phyloP scores from a whole-genome alignment of 257 asterid genomes.

The Gentiana straminea region DNA sequence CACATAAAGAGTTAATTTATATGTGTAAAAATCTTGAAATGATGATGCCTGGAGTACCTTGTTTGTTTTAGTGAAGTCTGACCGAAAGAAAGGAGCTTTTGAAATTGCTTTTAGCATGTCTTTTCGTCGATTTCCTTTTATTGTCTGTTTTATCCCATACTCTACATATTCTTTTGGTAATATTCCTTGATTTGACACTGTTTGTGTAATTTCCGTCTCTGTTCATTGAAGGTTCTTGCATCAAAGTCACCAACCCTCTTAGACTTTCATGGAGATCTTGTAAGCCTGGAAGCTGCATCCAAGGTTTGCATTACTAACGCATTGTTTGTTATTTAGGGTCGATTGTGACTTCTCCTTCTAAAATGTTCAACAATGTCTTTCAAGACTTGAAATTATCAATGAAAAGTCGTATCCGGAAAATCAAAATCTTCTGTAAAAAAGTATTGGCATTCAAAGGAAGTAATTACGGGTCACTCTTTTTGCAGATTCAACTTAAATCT shows the following conservation, averaged over 20 bases:
- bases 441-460: background rate
- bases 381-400: background rate
- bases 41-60: too few species aligned
- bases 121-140: background rate
- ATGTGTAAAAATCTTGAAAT: too few species aligned
- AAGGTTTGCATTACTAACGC: slow-evolving; percentile 31
- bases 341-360: background rate
- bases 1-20: too few species aligned
- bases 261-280: slow-evolving; percentile 59
- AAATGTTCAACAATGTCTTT: slow-evolving; percentile 6
- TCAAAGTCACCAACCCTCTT: slow-evolving; percentile 67
- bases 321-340: background rate
- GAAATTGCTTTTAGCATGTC: too few species aligned
- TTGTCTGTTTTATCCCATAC: background rate
- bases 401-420: background rate
- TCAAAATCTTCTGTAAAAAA: background rate
- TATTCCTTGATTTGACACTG: background rate
- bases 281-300: slow-evolving; percentile 61
- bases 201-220: background rate
- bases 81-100: too few species aligned
- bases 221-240: slow-evolving; percentile 41
- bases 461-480: background rate
- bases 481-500: slow-evolving; percentile 73
- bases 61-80: too few species aligned
- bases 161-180: background rate